Percentiles rank a stretch among this genome's conserved stretches.
These are phyloP conservation scores for Nitzschia putrida DNA, from an alignment of 108 stramenopile genomes.

Conservation along the genomic window DNA sequence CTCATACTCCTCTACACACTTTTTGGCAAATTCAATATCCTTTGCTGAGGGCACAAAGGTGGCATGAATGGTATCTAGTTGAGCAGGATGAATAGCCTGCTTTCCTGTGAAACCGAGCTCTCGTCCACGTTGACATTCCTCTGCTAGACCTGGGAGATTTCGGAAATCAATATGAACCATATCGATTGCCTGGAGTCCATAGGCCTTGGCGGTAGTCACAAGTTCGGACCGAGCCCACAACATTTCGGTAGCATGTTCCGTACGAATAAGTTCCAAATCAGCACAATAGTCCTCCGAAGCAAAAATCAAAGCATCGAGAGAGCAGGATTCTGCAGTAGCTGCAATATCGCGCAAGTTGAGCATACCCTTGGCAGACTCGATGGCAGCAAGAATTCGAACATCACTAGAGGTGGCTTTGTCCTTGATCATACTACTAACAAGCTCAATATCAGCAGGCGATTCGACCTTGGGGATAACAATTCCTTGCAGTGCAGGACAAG, in stretches of 20 bases:
- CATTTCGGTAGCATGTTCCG: constrained; percentile 25
- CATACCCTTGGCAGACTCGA: constrained; percentile 44
- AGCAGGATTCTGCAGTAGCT: neutral
- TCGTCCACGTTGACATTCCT: constrained; percentile 30
- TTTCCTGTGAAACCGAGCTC: constrained; percentile 46
- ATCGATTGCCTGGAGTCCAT: constrained; percentile 43
- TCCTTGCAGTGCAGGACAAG: constrained; percentile 18
- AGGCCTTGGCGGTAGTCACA: constrained; percentile 38
- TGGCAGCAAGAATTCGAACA: constrained; percentile 41
- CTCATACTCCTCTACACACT: constrained; percentile 27
- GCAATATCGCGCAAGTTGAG: constrained; percentile 41
- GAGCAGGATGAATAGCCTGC: constrained; percentile 46
- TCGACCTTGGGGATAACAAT: constrained; percentile 50
- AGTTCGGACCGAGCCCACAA: constrained; percentile 35
- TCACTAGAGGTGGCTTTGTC: neutral
- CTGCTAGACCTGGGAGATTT: constrained; percentile 24
- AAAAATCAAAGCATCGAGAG: constrained; percentile 44
- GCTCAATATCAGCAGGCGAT: constrained; percentile 26
- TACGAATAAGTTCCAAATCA: constrained; percentile 39
- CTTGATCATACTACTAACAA: constrained; percentile 34
- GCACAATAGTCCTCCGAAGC: constrained; percentile 46
- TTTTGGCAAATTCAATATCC: constrained; percentile 32
- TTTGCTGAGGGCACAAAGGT: constrained; percentile 34
- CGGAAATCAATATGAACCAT: constrained; percentile 52
- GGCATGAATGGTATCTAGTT: constrained; percentile 33